Evolutionary conservation across 345 rosid species (phyloP), one percentile per base, ranked within the genome.

Genomic region (Litchi chinensis): DNA sequence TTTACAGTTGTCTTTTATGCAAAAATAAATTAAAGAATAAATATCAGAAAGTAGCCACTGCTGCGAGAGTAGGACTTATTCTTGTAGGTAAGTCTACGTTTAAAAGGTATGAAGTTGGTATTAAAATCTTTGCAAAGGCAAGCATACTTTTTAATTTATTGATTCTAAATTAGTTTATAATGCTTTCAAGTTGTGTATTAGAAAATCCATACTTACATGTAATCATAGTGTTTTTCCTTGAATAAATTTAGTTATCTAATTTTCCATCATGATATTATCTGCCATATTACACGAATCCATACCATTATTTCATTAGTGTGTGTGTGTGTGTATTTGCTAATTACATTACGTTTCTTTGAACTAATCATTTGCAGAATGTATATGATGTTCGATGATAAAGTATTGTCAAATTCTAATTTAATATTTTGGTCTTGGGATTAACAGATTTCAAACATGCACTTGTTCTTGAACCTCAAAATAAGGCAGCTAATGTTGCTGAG

Each of bases 391-490:
- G 37, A 32, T 32, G 2, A 32, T 32, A 32, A 32, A 32, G 37
- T 32, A 32, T 32, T 32, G 37, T 32, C 37, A 10, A 46, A 46
- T 7, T 46, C 52, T 46, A 46, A 46, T 46, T 7, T 46, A 46
- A 11, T 46, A 46, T 8, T 57, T 4, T 37, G 59, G 54, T 59
- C 28, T 57, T 5, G 10, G n/a, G 65, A 57, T 68, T 70, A 48
- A 81, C 91, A 95, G 99, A 95, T 91, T 95, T 93, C 90, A 89
- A 81, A 83, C 90, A 90, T 70, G 98, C 98, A 7, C 89, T 85
- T 71, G 98, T 93, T 80, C 96, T 93, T 40, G 99, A 93, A 80
- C 99, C 99, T 0, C 95, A 91, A 24, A 95, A 95, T 78, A 95
- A 95, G 86, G 89, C 76, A 0, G 99, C 99, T 39, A 86, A 73